phyloP scores from a whole-genome alignment of 2,329 filamentous ascomycete genomes.

The Hypomyces perniciosus region DNA sequence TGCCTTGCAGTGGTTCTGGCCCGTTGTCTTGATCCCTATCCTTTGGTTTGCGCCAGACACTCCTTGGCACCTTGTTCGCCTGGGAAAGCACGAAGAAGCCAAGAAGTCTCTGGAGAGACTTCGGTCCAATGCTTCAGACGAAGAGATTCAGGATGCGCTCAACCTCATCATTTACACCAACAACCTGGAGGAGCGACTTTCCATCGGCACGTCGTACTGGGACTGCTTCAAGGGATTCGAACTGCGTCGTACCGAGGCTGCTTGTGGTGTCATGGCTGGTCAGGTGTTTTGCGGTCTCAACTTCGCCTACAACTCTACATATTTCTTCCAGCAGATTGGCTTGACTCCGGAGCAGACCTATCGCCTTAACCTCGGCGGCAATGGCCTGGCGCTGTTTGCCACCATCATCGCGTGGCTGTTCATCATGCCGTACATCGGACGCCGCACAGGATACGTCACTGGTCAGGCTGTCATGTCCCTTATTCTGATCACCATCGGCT shows the following conservation, averaged over 20 bases:
- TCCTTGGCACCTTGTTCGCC: slow-evolving; percentile 38
- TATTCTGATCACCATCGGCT: slow-evolving; percentile 36
- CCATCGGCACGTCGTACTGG: slow-evolving; percentile 32
- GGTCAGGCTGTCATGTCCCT: slow-evolving; percentile 37
- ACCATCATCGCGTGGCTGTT: slow-evolving; percentile 38
- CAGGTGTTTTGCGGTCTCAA: slow-evolving; percentile 12
- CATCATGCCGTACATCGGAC: slow-evolving; percentile 37
- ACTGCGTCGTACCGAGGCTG: slow-evolving; percentile 47
- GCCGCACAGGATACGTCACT: slow-evolving; percentile 37
- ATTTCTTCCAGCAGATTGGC: slow-evolving; percentile 34
- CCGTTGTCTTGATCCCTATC: slow-evolving; percentile 33
- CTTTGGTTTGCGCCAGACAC: slow-evolving; percentile 40
- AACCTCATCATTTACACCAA: slow-evolving; percentile 39
- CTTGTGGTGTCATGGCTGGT: slow-evolving; percentile 19
- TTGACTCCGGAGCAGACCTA: slow-evolving; percentile 24
- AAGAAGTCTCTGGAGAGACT: slow-evolving; percentile 28
- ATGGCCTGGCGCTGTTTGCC: slow-evolving; percentile 35
- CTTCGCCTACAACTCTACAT: slow-evolving; percentile 34
- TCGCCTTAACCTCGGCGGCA: slow-evolving; percentile 33
- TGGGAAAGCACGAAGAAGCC: slow-evolving; percentile 28
- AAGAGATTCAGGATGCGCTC: slow-evolving; percentile 19
- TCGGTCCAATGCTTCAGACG: slow-evolving; percentile 12
- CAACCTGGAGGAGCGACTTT: slow-evolving; percentile 31
- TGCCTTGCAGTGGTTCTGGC: slow-evolving; percentile 45
- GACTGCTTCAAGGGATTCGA: slow-evolving; percentile 41